A percentile compares a stretch with the other conserved stretches of the same genome.
These are phyloP conservation scores for Phellinidium pouzarii DNA, from an alignment of 1,284 basidiomycete species.

Conservation along the genomic window DNA sequence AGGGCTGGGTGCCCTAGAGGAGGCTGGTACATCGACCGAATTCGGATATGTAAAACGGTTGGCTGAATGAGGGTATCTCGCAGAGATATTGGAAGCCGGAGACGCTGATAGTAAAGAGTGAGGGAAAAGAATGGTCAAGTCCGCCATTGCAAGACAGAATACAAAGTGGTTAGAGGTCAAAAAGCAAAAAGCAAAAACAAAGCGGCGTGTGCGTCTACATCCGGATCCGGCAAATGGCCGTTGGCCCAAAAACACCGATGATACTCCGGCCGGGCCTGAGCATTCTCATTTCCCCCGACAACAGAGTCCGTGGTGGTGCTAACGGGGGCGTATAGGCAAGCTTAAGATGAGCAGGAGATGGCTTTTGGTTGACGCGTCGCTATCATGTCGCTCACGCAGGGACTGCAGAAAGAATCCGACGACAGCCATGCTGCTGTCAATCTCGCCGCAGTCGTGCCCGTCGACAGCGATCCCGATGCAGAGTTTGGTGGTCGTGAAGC, in stretches of 20 bases:
- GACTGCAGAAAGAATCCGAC: neutral
- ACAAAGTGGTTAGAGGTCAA: too few species aligned
- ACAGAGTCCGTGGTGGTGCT: too few species aligned
- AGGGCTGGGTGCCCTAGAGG: neutral
- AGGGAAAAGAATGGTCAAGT: constrained; percentile 17
- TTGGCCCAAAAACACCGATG: too few species aligned
- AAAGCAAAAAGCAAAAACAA: too few species aligned
- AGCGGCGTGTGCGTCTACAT: too few species aligned
- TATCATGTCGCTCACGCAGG: too few species aligned
- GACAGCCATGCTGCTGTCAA: neutral
- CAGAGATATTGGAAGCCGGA: constrained; percentile 1
- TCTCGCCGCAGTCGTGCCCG: neutral
- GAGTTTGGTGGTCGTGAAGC: constrained; percentile 23
- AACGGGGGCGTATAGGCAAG: too few species aligned
- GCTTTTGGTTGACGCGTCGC: neutral
- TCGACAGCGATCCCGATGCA: constrained; percentile 6
- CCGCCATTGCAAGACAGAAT: constrained; percentile 13
- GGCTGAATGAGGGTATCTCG: constrained; percentile 6
- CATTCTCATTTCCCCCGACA: too few species aligned
- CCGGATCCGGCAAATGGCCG: too few species aligned
- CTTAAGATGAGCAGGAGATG: too few species aligned
- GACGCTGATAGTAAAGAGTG: constrained; percentile 9
- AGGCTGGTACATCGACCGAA: constrained; percentile 9
- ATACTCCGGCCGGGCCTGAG: too few species aligned
- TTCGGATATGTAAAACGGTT: constrained; percentile 2